Conservation (phyloP, 1,284 basidiomycete species). For the Pyrrhoderma lamaoense region DNA sequence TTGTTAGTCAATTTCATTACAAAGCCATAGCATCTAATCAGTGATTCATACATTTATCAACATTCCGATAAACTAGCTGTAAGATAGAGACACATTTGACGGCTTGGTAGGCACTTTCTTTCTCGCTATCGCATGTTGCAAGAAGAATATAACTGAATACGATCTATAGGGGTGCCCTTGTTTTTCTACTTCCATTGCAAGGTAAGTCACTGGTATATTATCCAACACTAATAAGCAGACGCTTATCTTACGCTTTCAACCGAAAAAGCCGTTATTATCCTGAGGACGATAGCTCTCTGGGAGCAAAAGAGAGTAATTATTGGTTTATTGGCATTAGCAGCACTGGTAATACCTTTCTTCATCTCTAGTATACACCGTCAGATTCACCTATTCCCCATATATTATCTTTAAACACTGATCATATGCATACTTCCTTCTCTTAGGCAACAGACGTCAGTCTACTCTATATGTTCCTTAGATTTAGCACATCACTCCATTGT, state of each 20-base stretch:
- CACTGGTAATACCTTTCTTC: neutral
- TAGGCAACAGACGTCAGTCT: constrained; percentile 3
- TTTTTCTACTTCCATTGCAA: constrained; percentile 14
- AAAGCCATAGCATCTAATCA: too few species aligned
- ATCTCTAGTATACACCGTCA: neutral
- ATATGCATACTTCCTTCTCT: neutral
- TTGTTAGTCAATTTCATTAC: neutral
- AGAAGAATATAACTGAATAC: neutral
- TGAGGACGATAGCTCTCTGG: constrained; percentile 15
- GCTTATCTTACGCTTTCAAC: neutral
- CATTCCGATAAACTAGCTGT: constrained; percentile 8
- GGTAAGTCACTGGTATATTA: neutral
- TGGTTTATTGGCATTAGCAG: neutral
- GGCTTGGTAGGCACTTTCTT: constrained; percentile 2
- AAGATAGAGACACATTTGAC: constrained; percentile 8
- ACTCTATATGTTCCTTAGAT: neutral
- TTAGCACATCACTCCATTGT: constrained; percentile 2
- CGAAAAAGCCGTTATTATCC: constrained; percentile 11
- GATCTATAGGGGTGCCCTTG: constrained; percentile 2
- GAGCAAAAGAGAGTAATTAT: constrained; percentile 8
- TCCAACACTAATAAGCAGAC: too few species aligned
- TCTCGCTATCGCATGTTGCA: neutral
- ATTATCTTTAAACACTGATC: too few species aligned
- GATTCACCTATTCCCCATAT: too few species aligned
- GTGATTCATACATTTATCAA: neutral